Evolutionary conservation across 805 yeast species (phyloP).

Genomic region (Yamadazyma phyllophila): DNA sequence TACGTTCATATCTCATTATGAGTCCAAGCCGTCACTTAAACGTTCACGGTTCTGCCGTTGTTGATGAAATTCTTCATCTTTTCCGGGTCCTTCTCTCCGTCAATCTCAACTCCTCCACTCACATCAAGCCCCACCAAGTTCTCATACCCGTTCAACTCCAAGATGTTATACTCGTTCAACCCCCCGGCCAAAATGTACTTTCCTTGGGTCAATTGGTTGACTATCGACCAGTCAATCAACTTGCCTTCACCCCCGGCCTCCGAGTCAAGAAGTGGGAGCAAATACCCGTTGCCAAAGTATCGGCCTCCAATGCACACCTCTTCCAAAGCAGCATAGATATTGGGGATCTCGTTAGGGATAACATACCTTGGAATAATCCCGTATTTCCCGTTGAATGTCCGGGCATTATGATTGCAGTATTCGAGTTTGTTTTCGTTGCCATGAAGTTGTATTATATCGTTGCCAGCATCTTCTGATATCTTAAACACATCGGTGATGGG

Average conservation of each 20-base stretch:
- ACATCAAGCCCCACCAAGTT: conserved; percentile 93
- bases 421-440: conserved; percentile 61
- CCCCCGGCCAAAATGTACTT: conserved; percentile 86
- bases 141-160: conserved; percentile 42
- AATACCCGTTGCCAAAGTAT: conserved; percentile 33
- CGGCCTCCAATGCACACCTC: conserved; percentile 14
- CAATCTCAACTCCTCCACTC: conserved; percentile 88
- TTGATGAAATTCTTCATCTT: conserved; percentile 62
- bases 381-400: conserved; percentile 23
- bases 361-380: conserved; percentile 77
- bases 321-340: conserved; percentile 23
- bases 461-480: conserved; percentile 40
- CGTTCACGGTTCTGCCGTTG: conserved; percentile 18
- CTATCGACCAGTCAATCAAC: conserved; percentile 63
- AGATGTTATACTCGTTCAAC: conserved; percentile 70
- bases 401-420: conserved; percentile 41
- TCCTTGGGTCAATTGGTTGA: conserved; percentile 36
- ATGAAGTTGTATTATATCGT: conserved; percentile 87
- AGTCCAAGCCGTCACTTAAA: too few relatives aligned
- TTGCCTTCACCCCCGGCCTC: conserved; percentile 93
- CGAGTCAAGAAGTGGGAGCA: conserved; percentile 72
- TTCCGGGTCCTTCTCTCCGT: conserved; percentile 65
- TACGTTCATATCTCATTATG: neutral
- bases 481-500: conserved; percentile 55
- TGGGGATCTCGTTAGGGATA: conserved; percentile 50